A percentile compares a stretch with the other conserved stretches of the same genome.
These are phyloP conservation scores for Dendrocalamus sinicus DNA, from an alignment of 176 grass and related monocot genomes.

Conservation along the genomic window DNA sequence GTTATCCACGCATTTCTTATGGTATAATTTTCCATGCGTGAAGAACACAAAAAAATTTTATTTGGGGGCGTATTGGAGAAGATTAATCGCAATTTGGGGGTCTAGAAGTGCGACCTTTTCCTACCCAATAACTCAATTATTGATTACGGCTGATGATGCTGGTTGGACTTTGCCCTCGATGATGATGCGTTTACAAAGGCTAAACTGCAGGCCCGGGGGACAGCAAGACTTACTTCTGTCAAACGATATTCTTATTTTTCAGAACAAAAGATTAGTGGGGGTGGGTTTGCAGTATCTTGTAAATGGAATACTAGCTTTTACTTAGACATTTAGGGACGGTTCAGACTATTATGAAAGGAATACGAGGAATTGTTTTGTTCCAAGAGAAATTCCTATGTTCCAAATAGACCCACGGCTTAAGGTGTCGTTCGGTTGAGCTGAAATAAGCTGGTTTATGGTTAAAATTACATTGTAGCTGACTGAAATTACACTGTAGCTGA, in stretches of 20 bases:
- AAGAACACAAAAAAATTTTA: neutral
- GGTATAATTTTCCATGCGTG: neutral
- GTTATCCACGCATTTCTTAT: too few relatives aligned
- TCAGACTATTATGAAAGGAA: too few relatives aligned
- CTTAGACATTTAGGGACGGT: too few relatives aligned
- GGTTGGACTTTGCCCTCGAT: conserved; percentile 42
- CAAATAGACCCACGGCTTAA: too few relatives aligned
- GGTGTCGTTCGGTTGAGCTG: too few relatives aligned
- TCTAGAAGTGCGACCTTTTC: conserved; percentile 44
- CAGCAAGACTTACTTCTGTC: neutral
- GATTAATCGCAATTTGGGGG: conserved; percentile 14
- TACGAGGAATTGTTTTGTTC: too few relatives aligned
- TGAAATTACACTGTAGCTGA: too few relatives aligned
- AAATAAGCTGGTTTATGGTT: too few relatives aligned
- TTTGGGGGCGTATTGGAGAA: conserved; percentile 35
- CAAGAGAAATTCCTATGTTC: too few relatives aligned
- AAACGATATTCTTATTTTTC: neutral
- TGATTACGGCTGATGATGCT: conserved; percentile 15
- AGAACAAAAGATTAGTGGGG: neutral
- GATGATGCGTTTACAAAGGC: conserved; percentile 40
- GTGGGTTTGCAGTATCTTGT: too few relatives aligned
- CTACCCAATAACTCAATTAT: conserved; percentile 36
- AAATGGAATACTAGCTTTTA: too few relatives aligned
- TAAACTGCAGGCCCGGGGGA: conserved; percentile 35
- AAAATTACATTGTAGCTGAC: too few relatives aligned